Base-by-base conservation (phyloP, 2,329 filamentous ascomycete genomes). In the Aspergillus sp. region DNA sequence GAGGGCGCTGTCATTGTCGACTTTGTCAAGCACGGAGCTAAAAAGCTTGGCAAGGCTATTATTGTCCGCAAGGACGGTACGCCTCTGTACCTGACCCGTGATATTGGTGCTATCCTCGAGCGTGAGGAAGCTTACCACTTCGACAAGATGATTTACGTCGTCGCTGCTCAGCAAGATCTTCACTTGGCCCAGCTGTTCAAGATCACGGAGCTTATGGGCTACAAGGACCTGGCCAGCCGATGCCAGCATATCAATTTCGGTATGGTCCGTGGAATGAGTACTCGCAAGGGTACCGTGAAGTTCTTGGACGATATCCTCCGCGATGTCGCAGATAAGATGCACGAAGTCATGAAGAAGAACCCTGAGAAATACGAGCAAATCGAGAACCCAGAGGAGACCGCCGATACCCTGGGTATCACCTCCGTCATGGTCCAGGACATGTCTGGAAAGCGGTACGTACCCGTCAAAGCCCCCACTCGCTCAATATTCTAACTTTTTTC, bases 401-500 rank as follows among this genome's bases (percentile, higher is more conserved):
- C 95, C 64, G 95, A 98, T 80, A 92, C 87, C 11, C 85, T 98
- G 3, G 95, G 94, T 66, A 97, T 98, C 74, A 93, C 91, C 66
- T 90, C 91, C 73, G 94, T 98, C 74, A 98, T 98, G 93, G 92
- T 97, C 22, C 94, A 98, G 79, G 95, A 98, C 74, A 97, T 98
- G 92, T 91, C 87, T 67, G 95, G 94, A 76, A 98, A 97, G 87
- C 87, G 91, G 89, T 90, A 79, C 67, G 84, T 72, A 11, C 25
- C 13, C 15, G 19, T 28, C 22, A 7, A 8, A 8, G 7, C 7
- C 22, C 7, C 23, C 9, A 34, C 54, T 13, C 46, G 15, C 13
- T 41, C 25, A 45, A 15, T 28, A 34, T 47, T 19, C 54, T 64
- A 59, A 64, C 17, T 7, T 72, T 15, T 15, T 19, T 41, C 30